Evolutionary conservation across 1,139 yeast species (phyloP).

Genomic region (Sugiyamaella japonica): DNA sequence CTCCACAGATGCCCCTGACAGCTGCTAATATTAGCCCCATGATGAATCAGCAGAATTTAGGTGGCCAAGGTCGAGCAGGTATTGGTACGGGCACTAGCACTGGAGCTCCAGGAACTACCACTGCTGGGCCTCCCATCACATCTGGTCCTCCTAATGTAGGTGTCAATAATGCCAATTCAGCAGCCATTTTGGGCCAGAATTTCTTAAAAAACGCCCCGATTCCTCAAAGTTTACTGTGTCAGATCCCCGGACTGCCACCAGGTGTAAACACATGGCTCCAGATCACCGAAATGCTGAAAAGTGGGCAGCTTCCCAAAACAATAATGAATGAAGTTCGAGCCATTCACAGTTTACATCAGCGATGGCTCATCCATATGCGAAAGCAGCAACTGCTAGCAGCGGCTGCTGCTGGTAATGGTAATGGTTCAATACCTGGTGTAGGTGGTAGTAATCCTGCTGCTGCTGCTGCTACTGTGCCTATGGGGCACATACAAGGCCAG

Average conservation of each 20-base stretch:
- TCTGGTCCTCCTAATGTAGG: background rate
- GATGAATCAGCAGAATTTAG: conserved; percentile 8
- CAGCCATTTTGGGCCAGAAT: conserved; percentile 42
- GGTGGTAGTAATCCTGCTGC: conserved; percentile 20
- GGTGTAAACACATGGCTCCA: conserved; percentile 82
- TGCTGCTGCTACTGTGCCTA: conserved; percentile 10
- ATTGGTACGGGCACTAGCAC: background rate
- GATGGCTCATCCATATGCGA: conserved; percentile 43
- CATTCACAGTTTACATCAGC: conserved; percentile 60
- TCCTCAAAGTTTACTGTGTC: conserved; percentile 68
- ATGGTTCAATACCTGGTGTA: conserved; percentile 7
- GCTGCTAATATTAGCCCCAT: conserved; percentile 10
- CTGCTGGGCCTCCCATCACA: background rate
- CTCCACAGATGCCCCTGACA: conserved; percentile 2
- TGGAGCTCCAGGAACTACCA: background rate
- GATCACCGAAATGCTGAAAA: conserved; percentile 66
- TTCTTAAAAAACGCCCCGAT: conserved; percentile 56
- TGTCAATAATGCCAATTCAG: conserved; percentile 8
- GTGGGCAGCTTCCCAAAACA: conserved; percentile 56
- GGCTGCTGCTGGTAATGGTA: conserved; percentile 30
- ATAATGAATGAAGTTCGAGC: conserved; percentile 58
- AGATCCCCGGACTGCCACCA: conserved; percentile 80
- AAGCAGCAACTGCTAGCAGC: conserved; percentile 28
- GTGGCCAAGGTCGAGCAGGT: conserved; percentile 11
- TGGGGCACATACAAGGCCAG: conserved; percentile 10